phyloP scores from a whole-genome alignment of 176 grass and related monocot genomes.

The Coix lacrymajobi region DNA sequence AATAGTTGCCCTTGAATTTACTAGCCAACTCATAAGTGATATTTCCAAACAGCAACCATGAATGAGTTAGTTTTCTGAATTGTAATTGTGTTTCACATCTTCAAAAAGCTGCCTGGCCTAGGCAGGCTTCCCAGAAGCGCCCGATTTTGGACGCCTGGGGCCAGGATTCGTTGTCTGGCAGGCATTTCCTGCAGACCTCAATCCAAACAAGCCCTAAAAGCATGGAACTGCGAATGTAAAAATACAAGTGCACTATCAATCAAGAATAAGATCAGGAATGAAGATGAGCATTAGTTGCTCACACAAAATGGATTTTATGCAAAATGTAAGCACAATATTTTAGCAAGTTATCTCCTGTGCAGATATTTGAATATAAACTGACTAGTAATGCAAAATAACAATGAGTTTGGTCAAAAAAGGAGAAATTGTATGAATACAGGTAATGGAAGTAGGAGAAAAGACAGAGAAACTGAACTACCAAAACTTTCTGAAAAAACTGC shows the following conservation, averaged over 20 bases:
- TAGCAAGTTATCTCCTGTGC: background rate
- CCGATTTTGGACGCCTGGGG: no score
- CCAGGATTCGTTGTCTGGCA: no score
- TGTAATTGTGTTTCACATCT: background rate
- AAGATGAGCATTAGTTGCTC: background rate
- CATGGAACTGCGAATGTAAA: background rate
- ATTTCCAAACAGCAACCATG: background rate
- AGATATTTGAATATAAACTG: background rate
- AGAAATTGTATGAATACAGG: background rate
- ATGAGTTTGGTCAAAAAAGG: background rate
- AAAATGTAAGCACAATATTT: background rate
- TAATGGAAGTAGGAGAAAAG: background rate
- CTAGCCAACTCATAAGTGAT: background rate
- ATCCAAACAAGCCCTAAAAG: background rate
- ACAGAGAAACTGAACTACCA: background rate
- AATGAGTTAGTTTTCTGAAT: background rate
- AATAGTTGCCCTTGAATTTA: background rate
- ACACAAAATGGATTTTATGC: background rate
- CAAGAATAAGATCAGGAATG: background rate
- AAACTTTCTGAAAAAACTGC: background rate
- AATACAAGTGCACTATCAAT: background rate
- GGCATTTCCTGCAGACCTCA: no score
- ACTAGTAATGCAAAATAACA: constrained; percentile 2
- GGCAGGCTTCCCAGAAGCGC: background rate
- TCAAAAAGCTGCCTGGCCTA: background rate